phyloP scores from a whole-genome alignment of 495 filamentous ascomycete genomes.

The Aspergillus steynii region DNA sequence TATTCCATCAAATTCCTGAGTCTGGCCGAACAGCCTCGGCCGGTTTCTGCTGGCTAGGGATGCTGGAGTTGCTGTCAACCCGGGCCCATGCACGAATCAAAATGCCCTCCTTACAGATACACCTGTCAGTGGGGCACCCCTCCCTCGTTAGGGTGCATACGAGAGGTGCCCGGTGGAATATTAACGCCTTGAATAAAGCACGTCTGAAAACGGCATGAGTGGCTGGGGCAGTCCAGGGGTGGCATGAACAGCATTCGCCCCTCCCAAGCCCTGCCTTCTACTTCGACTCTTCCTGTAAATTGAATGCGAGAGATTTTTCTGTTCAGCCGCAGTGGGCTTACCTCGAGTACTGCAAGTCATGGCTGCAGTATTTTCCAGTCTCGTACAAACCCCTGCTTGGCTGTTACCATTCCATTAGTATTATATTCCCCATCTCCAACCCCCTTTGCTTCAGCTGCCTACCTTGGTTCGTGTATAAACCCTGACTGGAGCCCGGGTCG shows the following conservation, averaged over 20 bases:
- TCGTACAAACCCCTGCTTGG: neutral
- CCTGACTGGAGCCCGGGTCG: neutral
- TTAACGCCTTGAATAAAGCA: neutral
- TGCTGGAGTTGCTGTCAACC: neutral
- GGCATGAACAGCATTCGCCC: neutral
- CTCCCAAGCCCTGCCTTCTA: neutral
- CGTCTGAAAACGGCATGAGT: neutral
- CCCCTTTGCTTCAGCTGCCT: neutral
- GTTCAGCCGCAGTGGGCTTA: neutral
- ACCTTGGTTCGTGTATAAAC: neutral
- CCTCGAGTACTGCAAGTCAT: neutral
- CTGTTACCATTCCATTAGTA: neutral
- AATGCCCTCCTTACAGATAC: neutral
- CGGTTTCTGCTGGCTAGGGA: neutral
- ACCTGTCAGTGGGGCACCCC: constrained; percentile 17
- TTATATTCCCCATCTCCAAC: neutral
- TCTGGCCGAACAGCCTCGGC: neutral
- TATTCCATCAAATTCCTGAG: neutral
- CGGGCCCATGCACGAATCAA: constrained; percentile 11
- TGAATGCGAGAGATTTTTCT: neutral
- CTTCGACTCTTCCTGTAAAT: neutral
- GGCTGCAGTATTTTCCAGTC: neutral
- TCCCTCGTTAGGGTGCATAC: neutral
- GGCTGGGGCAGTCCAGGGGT: constrained; percentile 2
- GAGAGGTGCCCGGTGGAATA: neutral